Conservation (phyloP, 1,139 yeast species). For the Meyerozyma smithsonii region DNA sequence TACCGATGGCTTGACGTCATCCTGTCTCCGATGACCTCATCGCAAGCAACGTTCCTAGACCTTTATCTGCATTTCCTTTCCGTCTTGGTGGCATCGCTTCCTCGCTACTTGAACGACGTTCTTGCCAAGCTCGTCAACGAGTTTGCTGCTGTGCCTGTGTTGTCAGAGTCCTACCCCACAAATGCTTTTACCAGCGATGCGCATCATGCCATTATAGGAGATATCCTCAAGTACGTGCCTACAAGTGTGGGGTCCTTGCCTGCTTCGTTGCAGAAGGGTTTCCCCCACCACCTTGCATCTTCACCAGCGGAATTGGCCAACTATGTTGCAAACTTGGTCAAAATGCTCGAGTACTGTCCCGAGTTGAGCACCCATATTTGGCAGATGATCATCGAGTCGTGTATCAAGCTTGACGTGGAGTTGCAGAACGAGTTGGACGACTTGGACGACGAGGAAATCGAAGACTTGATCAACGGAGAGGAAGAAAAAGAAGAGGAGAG, state of each 20-base stretch:
- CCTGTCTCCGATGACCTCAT: conserved; percentile 12
- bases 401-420: conserved; percentile 90
- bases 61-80: conserved; percentile 64
- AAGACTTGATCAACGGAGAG: conserved; percentile 53
- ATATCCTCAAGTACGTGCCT: conserved; percentile 70
- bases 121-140: conserved; percentile 59
- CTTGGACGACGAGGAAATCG: conserved; percentile 69
- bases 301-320: conserved; percentile 49
- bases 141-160: conserved; percentile 30
- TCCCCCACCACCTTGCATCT: conserved; percentile 76
- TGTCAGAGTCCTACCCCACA: conserved; percentile 7
- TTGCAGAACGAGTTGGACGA: conserved; percentile 85
- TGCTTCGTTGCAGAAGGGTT: conserved; percentile 49
- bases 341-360: conserved; percentile 60
- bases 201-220: conserved; percentile 68
- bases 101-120: conserved; percentile 88
- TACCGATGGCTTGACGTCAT: conserved; percentile 53
- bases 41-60: conserved; percentile 36
- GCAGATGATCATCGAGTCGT: conserved; percentile 73
- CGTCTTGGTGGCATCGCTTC: conserved; percentile 78
- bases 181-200: conserved; percentile 18
- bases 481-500: conserved; percentile 29
- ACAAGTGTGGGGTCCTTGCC: conserved; percentile 70
- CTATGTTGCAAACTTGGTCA: conserved; percentile 62
- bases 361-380: conserved; percentile 73